These are phyloP conservation scores for Daldinia sp. DNA, from an alignment of 2,329 filamentous ascomycete genomes.

Conservation along the genomic window DNA sequence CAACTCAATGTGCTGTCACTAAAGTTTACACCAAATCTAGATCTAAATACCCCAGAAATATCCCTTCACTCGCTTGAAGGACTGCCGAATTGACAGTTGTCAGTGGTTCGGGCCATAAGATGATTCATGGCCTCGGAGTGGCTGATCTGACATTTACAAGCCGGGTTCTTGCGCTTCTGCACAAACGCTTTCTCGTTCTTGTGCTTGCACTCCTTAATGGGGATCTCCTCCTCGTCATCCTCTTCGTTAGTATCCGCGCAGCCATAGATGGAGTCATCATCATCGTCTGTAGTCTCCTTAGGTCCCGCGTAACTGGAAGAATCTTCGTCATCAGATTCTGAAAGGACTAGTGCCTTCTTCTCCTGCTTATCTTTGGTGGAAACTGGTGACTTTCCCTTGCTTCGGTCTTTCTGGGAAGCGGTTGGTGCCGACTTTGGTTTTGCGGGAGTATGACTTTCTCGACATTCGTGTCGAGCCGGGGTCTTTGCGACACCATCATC, in stretches of 20 bases:
- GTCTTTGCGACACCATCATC: background rate
- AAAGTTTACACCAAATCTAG: too few species aligned
- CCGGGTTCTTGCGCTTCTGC: background rate
- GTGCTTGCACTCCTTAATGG: background rate
- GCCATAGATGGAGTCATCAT: too few species aligned
- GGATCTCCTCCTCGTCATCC: background rate
- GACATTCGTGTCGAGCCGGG: background rate
- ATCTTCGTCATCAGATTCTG: background rate
- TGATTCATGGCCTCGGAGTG: background rate
- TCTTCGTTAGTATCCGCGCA: too few species aligned
- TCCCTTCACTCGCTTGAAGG: background rate
- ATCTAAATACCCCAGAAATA: too few species aligned
- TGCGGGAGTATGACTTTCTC: background rate
- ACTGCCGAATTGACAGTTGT: background rate
- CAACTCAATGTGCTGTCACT: too few species aligned
- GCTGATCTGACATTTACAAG: background rate
- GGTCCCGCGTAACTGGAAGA: background rate
- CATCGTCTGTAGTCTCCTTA: background rate
- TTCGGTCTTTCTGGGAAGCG: background rate
- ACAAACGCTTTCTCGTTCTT: background rate
- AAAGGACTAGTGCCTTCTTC: background rate
- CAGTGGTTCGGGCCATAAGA: background rate
- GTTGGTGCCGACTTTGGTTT: background rate
- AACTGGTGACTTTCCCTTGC: background rate
- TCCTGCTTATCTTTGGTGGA: background rate